Percentiles rank a stretch among this genome's conserved stretches.
phyloP scores from a whole-genome alignment of 2,329 filamentous ascomycete genomes.

The Diplocarpon mali region DNA sequence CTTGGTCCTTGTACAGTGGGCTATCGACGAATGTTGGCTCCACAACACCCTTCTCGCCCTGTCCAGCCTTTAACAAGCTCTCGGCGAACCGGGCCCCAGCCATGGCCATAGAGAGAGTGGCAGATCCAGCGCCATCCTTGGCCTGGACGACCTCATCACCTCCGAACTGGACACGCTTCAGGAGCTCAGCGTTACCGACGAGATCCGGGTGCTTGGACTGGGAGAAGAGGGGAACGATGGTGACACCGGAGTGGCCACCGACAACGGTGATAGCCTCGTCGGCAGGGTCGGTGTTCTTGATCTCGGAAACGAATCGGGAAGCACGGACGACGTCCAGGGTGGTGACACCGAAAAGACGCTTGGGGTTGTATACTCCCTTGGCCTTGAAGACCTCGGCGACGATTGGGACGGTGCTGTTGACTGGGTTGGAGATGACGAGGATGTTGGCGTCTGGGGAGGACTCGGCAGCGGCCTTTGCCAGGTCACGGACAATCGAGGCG shows the following conservation, averaged over 20 bases:
- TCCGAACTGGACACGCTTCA: constrained; percentile 90
- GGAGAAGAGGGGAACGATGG: constrained; percentile 95
- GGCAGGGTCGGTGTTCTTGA: constrained; percentile 82
- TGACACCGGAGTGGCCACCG: constrained; percentile 94
- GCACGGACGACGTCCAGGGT: constrained; percentile 98
- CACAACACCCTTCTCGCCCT: constrained; percentile 88
- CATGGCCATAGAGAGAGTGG: constrained; percentile 98
- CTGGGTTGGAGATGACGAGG: constrained; percentile 96
- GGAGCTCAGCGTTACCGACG: constrained; percentile 63
- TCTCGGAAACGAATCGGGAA: constrained; percentile 91
- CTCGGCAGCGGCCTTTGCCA: constrained; percentile 89
- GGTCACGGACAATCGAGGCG: constrained; percentile 96
- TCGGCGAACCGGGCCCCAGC: constrained; percentile 78
- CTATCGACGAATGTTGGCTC: constrained; percentile 97
- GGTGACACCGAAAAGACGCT: constrained; percentile 98
- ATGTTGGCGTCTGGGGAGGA: constrained; percentile 86
- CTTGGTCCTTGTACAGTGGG: constrained; percentile 97
- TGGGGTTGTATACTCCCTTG: constrained; percentile 94
- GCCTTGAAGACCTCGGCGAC: constrained; percentile 94
- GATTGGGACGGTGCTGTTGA: constrained; percentile 99
- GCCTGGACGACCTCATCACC: constrained; percentile 99
- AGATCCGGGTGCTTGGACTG: constrained; percentile 85
- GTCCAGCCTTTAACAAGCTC: constrained; percentile 80
- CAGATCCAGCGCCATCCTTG: constrained; percentile 94
- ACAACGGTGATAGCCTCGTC: constrained; percentile 93